Conservation (phyloP, 148 eudicot species). For the Diospyros lotus region DNA sequence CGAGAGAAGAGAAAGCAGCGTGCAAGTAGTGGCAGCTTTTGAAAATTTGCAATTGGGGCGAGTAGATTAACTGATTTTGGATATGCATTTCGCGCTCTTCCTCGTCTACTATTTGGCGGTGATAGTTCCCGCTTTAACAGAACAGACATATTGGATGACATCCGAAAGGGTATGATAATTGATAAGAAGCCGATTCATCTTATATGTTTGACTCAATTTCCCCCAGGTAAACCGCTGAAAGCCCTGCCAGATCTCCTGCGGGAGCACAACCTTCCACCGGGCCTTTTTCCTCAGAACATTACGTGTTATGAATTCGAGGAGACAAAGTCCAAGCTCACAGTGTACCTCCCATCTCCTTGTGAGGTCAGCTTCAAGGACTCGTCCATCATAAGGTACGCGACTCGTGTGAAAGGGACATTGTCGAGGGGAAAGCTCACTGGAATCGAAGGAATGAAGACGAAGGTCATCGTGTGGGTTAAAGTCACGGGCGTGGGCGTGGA, state of each 20-base stretch:
- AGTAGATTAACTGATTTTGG: too few species aligned
- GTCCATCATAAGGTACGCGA: constrained; percentile 59
- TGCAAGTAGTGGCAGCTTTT: too few species aligned
- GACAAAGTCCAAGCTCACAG: constrained; percentile 60
- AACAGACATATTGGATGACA: too few species aligned
- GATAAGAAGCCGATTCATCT: background rate
- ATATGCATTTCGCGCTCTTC: too few species aligned
- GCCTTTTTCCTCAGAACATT: constrained; percentile 74
- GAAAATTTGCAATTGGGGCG: too few species aligned
- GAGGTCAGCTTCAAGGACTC: constrained; percentile 82
- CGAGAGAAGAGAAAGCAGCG: too few species aligned
- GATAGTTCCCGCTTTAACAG: too few species aligned
- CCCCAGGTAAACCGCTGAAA: constrained; percentile 61
- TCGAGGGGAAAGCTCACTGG: constrained; percentile 68
- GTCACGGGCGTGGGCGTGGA: constrained; percentile 67
- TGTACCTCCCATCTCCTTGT: constrained; percentile 62
- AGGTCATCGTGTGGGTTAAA: constrained; percentile 87
- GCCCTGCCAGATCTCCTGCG: constrained; percentile 63
- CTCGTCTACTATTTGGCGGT: too few species aligned
- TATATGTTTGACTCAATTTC: background rate
- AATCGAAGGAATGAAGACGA: constrained; percentile 88
- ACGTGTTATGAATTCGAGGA: constrained; percentile 69
- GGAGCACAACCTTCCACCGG: constrained; percentile 71
- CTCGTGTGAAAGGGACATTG: constrained; percentile 65
- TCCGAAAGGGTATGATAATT: too few species aligned